Base-by-base conservation (phyloP, 1,284 basidiomycete genomes). In the Hemileia vastatrix region DNA sequence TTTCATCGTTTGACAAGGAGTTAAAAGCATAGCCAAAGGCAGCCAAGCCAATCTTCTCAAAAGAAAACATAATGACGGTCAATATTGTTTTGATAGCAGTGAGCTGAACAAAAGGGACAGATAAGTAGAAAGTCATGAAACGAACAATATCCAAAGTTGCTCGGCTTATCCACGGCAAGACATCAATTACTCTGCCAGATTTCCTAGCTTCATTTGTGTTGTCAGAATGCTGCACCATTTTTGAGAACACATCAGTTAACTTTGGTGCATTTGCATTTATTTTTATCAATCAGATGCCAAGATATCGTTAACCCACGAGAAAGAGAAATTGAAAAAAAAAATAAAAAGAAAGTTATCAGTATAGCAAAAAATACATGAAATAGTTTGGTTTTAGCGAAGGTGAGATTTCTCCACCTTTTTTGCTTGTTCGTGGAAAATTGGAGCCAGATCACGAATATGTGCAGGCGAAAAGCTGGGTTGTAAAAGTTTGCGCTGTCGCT, bases 401-500 rank as follows among this genome's bases (percentile, higher is more conserved):
- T n/a, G n/a, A n/a, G n/a, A 23, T 13, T 23, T 8, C 1, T 23
- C 31, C 11, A 27, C 50, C 50, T 18, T 9, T 18, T 32, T 15
- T 21, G 21, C 50, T 24, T 6, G 15, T 6, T 23, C 50, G 18
- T 24, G 31, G 8, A 52, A 9, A 13, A 52, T 13, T 6, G 50
- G 50, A 9, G 2, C 50, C 50, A 52, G 18, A 18, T 23, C 19
- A 11, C 23, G 21, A 11, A 52, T 24, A 24, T 52, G 50, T 13
- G 23, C 76, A 53, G 68, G 77, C 71, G 70, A 79, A 66, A 74
- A 83, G 23, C 65, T 69, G 4, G 72, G 70, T 65, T 79, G 77
- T 67, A 82, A 69, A 33, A 81, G 74, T 61, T 77, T 78, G 23
- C 80, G 76, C 76, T 81, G 75, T 15, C 80, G 79, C 54, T 76